Evolutionary conservation across 331 rosid genomes (phyloP), one percentile per base, ranked within the genome.

Genomic region (Acacia pycnantha): DNA sequence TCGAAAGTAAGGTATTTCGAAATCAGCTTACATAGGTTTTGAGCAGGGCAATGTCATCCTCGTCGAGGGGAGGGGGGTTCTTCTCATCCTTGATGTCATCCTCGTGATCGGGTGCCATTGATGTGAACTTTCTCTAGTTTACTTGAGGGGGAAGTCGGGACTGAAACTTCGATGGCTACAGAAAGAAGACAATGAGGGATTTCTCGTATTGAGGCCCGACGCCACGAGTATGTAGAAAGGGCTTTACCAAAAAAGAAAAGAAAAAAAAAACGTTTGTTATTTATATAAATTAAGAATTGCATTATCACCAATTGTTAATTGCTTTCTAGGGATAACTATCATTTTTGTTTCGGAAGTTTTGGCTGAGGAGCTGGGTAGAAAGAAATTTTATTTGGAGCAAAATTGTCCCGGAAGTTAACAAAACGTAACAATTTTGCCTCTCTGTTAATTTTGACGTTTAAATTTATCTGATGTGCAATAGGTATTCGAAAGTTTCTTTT

Each of bases 31-130:
- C 98, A 74, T 94, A 94, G 72, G 98, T 94, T 84, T 94, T 94
- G 85, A 94, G 97, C n/a, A 94, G 93, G 43, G 95, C 97, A 47
- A 94, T 94, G 71, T 94, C 98, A 73, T 94, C 98, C 86, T 94
- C 98, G 16, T 94, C 98, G 62, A 94, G 95, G 9, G 98, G 98
- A 41, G 85, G 95, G 48, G 97, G 98, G 75, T 92, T 94, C 91
- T 94, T 94, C 95, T 92, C 98, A 82, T 90, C 97, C 88, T 90
- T 94, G 82, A 92, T 2, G 76, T 92, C 94, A 51, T 92, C 94
- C 74, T 94, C 97, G 6, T 87, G 90, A 22, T 92, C 97, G 1
- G 84, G 80, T 21, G 98, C 97, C 99, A 95, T 95, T 27, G 79
- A 33, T 66, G 16, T 62, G 61, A 74, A 58, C 29, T 71, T 64